Evolutionary conservation across 2,329 filamentous ascomycete species (phyloP).

Genomic region (Sporothrix humicola): DNA sequence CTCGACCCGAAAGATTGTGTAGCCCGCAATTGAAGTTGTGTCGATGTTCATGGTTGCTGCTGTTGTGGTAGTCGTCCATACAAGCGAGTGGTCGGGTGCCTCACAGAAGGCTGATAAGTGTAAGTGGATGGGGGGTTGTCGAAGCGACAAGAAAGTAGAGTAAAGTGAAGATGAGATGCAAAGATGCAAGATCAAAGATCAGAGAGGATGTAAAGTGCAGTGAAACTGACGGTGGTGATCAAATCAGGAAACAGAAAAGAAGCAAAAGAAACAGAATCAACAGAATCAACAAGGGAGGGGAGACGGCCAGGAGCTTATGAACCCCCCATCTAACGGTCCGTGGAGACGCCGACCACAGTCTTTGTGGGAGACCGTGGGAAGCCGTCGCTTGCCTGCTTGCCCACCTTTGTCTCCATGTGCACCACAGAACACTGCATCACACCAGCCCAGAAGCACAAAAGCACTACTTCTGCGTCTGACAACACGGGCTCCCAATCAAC

Average conservation of each 20-base stretch:
- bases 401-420: too few species aligned
- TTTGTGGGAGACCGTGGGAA: neutral
- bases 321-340: neutral
- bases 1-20: slow-evolving; percentile 54
- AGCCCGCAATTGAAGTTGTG: slow-evolving; percentile 52
- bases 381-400: slow-evolving; percentile 1
- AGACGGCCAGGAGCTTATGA: slow-evolving; percentile 25
- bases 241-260: neutral
- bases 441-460: too few species aligned
- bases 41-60: slow-evolving; percentile 49
- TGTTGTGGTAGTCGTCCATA: slow-evolving; percentile 38
- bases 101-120: neutral
- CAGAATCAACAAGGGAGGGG: neutral
- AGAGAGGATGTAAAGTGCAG: slow-evolving; percentile 2
- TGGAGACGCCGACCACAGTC: too few species aligned
- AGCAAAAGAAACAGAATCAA: neutral
- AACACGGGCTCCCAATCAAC: too few species aligned
- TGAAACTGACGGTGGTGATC: neutral
- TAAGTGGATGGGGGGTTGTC: slow-evolving; percentile 6
- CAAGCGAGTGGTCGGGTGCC: slow-evolving; percentile 32
- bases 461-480: too few species aligned
- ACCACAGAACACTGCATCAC: too few species aligned
- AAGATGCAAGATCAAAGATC: neutral
- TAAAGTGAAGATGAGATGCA: neutral
- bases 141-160: slow-evolving; percentile 10